These are phyloP conservation scores for Jatropha curcas DNA, from an alignment of 345 rosid genomes.

Conservation along the genomic window DNA sequence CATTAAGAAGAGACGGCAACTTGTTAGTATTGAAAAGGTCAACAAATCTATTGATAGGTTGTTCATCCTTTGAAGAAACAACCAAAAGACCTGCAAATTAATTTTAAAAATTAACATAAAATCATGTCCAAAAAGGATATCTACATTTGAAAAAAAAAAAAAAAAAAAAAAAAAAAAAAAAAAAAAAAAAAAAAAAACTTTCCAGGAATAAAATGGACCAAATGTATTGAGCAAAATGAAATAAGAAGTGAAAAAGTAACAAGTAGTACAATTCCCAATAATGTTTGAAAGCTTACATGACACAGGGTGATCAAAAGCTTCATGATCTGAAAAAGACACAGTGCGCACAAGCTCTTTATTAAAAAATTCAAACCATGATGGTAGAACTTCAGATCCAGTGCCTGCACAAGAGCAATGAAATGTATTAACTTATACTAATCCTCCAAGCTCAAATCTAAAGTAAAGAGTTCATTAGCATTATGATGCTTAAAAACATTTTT, in stretches of 20 bases:
- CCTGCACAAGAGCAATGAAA: constrained; percentile 44
- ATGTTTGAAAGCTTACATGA: constrained; percentile 65
- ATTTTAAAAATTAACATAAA: constrained; percentile 12
- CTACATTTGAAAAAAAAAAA: background rate
- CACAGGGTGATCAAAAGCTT: constrained; percentile 98
- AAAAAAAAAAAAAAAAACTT: background rate
- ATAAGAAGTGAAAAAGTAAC: background rate
- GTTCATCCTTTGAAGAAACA: constrained; percentile 90
- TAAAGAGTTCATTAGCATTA: background rate
- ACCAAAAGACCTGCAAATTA: constrained; percentile 78
- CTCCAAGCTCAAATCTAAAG: background rate
- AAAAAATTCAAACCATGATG: constrained; percentile 85
- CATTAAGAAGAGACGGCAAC: constrained; percentile 78
- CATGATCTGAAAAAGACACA: constrained; percentile 86
- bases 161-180: too few relatives aligned
- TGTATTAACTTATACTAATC: background rate
- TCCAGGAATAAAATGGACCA: constrained; percentile 9
- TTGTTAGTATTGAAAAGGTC: constrained; percentile 83
- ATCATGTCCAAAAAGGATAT: background rate
- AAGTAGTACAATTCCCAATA: background rate
- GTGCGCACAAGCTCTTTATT: constrained; percentile 73
- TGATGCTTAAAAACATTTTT: background rate
- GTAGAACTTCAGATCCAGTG: constrained; percentile 64
- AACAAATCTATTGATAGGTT: constrained; percentile 73
- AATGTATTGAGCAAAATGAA: background rate